These are phyloP conservation scores for Tolypocladium cylindrosporum DNA, from an alignment of 2,329 filamentous ascomycete species.

Conservation along the genomic window DNA sequence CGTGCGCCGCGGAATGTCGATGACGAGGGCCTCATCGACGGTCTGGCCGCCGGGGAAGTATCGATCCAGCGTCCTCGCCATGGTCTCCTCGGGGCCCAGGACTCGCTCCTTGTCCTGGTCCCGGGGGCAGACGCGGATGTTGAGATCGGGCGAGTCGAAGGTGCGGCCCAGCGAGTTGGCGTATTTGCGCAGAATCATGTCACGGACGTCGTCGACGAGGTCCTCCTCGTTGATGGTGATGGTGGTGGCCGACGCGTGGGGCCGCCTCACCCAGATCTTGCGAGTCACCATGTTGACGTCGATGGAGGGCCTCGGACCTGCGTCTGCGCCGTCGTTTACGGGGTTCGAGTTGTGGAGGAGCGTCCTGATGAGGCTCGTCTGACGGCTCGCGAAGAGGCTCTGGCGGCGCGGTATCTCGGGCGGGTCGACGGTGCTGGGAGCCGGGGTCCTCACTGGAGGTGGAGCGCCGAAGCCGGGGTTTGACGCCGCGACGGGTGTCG, in stretches of 20 bases:
- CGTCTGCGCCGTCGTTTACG: conserved; percentile 9
- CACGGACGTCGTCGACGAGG: conserved; percentile 87
- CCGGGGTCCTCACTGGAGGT: conserved; percentile 5
- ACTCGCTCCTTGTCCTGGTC: conserved; percentile 56
- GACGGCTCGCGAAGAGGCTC: conserved; percentile 27
- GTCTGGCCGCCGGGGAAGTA: conserved; percentile 82
- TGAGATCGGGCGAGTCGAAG: conserved; percentile 86
- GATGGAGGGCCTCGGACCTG: conserved; percentile 20
- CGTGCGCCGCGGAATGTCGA: conserved; percentile 75
- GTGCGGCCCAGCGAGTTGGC: conserved; percentile 80
- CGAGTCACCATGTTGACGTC: conserved; percentile 50
- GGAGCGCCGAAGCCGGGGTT: conserved; percentile 6
- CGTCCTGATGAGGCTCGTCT: conserved; percentile 21
- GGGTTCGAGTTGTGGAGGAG: conserved; percentile 16
- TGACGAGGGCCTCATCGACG: conserved; percentile 81
- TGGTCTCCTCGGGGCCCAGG: conserved; percentile 77
- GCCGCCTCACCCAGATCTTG: conserved; percentile 93
- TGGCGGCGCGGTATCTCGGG: conserved; percentile 14
- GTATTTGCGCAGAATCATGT: conserved; percentile 88
- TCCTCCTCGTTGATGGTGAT: conserved; percentile 81
- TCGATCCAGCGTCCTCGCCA: conserved; percentile 66
- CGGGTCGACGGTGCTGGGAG: conserved; percentile 11
- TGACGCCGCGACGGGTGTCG: conserved; percentile 11
- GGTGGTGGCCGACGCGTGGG: conserved; percentile 74
- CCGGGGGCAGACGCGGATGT: conserved; percentile 65